Evolutionary conservation across 352 stramenopile species (phyloP), one percentile per base, ranked within the genome.

Genomic region (Phytophthora citrophthora): DNA sequence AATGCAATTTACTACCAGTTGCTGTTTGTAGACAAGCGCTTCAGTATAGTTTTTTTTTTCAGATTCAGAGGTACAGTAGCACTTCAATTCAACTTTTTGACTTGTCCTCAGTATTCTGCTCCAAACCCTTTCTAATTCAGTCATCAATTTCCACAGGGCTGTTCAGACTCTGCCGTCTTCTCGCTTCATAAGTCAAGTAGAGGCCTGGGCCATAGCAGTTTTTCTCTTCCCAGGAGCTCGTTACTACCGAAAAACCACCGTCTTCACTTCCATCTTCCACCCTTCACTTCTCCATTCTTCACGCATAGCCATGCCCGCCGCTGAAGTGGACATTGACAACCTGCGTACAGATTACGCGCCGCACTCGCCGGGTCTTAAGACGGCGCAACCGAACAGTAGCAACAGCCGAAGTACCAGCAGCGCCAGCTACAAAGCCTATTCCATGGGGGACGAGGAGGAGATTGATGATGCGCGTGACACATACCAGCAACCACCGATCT

Each of bases 251-350:
- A 48, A 63, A 20, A 20, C 20, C 20, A 20, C 20, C 20, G 20
- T 20, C 20, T 10, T 36, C 31, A 53, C 32, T 20, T 16, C 24
- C 36, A n/a, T 13, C 16, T 52, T 53, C 48, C 57, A 23, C 12
- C 13, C 11, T 44, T 50, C 60, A 46, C 38, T 52, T 59, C 36
- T 45, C 7, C 47, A 20, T 18, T 57, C 48, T 48, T 12, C n/a
- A 20, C 26, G 9, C 44, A 11, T 8, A 40, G 23, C 44, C 29
- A 83, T 83, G 74, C 65, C 71, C 7, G 51, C 69, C 41, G 45
- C 60, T 8, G 72, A 78, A 54, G 61, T 81, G 43, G 74, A 83
- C 52, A 83, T 83, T 59, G 74, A 83, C 32, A 58, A 68, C 54
- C 44, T 77, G 11, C 58, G 55, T 40, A 58, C 62, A 26, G 61